phyloP scores from a whole-genome alignment of 495 filamentous ascomycete species.

The Xanthoparmelia taractica region DNA sequence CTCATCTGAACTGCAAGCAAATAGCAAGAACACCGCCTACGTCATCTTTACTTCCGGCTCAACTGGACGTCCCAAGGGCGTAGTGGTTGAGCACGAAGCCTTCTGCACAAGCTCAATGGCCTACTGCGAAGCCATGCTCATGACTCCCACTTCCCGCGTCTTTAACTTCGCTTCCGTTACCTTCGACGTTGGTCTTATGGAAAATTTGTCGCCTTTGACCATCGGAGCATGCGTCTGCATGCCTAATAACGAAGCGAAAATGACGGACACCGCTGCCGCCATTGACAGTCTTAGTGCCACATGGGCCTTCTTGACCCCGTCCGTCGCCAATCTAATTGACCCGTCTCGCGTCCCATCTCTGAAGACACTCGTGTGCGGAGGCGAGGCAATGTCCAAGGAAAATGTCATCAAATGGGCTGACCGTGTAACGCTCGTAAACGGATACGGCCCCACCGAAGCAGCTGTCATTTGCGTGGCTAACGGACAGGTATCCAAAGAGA shows the following conservation, averaged over 20 bases:
- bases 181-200: slow-evolving; percentile 47
- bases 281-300: slow-evolving; percentile 44
- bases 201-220: slow-evolving; percentile 44
- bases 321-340: slow-evolving; percentile 44
- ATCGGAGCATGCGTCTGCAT: slow-evolving; percentile 56
- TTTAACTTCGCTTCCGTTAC: slow-evolving; percentile 51
- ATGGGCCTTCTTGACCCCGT: slow-evolving; percentile 48
- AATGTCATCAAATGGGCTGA: slow-evolving; percentile 50
- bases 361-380: slow-evolving; percentile 39
- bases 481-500: slow-evolving; percentile 21
- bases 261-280: slow-evolving; percentile 42
- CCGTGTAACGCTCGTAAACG: slow-evolving; percentile 44
- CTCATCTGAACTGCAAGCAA: slow-evolving; percentile 16
- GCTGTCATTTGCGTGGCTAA: slow-evolving; percentile 31
- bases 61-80: slow-evolving; percentile 51
- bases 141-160: slow-evolving; percentile 36
- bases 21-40: slow-evolving; percentile 58
- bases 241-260: slow-evolving; percentile 49
- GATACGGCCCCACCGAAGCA: slow-evolving; percentile 54
- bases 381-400: slow-evolving; percentile 43
- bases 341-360: slow-evolving; percentile 40
- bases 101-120: slow-evolving; percentile 42
- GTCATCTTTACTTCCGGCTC: slow-evolving; percentile 70
- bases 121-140: slow-evolving; percentile 34
- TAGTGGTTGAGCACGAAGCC: slow-evolving; percentile 42